Base-by-base conservation (phyloP, 2,329 filamentous ascomycete species). In the Fusarium virguliforme region DNA sequence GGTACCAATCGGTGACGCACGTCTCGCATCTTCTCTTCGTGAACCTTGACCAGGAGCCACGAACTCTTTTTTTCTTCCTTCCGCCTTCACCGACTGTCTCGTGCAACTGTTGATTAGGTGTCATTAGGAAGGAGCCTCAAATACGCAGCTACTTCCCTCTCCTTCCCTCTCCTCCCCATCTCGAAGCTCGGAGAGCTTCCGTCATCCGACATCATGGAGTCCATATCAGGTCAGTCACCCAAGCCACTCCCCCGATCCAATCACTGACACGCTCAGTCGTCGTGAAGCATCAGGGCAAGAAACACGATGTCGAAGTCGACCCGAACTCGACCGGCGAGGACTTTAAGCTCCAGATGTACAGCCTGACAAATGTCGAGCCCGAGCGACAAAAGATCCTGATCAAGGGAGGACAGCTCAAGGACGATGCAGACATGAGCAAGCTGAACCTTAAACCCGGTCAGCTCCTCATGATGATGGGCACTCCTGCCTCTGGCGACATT, bases 391-490 rank as follows among this genome's bases (percentile, higher is more conserved):
- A 98, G 85, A 93, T 99, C 75, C 84, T 99, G 62, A 90, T 98
- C 81, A 98, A 97, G 83, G 94, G 94, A 72, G 93, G 94, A 71
- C 94, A 97, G 82, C 90, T 99, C 75, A 99, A 98, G 83, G 93
- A 99, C 89, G 94, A 98, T 78, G 93, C 94, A 64, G 91, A 94
- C 65, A 90, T 99, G 81, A 90, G 90, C 72, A 92, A 91, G 76
- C 88, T 98, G 67, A 91, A 91, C 76, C 90, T 97, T 76, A 98
- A 97, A 86, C 85, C 93, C 35, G 92, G 92, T 62, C 94, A 97
- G 81, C 88, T 86, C 24, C 93, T 99, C 80, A 97, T 97, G 91
- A 97, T 99, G 92, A 94, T 99, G 88, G 97, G 97, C 38, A 96
- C 94, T 4, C 92, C 89, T 13, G 90, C 88, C 56, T 87, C 87